These are phyloP conservation scores for Alternaria arbusti DNA, from an alignment of 2,329 filamentous ascomycete species.

Conservation along the genomic window DNA sequence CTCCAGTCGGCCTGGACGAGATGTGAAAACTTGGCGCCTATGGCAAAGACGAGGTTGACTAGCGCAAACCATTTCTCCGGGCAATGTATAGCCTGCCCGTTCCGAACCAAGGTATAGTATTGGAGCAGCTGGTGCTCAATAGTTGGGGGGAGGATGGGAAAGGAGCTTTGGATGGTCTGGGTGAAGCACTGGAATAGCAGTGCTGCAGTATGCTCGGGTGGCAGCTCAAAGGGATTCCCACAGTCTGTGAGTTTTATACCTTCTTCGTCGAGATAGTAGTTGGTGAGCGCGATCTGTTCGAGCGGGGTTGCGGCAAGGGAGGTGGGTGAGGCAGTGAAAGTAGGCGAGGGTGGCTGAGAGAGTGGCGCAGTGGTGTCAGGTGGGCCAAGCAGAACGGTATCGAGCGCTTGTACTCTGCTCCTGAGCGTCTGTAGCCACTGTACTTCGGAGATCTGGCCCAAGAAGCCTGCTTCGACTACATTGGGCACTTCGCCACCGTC, in stretches of 20 bases:
- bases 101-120: conserved; percentile 10
- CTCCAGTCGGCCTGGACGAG: conserved; percentile 29
- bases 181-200: conserved; percentile 39
- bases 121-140: conserved; percentile 11
- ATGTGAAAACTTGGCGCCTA: conserved; percentile 43
- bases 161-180: conserved; percentile 33
- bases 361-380: not conserved
- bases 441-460: conserved; percentile 28
- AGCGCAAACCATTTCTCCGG: conserved; percentile 40
- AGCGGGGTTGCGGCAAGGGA: not conserved
- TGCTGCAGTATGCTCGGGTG: conserved; percentile 18
- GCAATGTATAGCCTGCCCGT: not conserved
- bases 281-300: not conserved
- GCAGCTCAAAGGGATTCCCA: conserved; percentile 11
- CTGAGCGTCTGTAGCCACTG: conserved; percentile 26
- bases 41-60: conserved; percentile 50
- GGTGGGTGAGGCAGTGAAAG: not conserved
- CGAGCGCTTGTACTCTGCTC: not conserved
- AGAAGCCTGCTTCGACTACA: conserved; percentile 8
- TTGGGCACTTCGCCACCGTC: not conserved
- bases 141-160: conserved; percentile 22
- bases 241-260: conserved; percentile 13
- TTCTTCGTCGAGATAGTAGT: conserved; percentile 36
- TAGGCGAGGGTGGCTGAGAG: not conserved
- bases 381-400: conserved; percentile 11